phyloP scores from a whole-genome alignment of 1,139 yeast species.

The Candida sojae region DNA sequence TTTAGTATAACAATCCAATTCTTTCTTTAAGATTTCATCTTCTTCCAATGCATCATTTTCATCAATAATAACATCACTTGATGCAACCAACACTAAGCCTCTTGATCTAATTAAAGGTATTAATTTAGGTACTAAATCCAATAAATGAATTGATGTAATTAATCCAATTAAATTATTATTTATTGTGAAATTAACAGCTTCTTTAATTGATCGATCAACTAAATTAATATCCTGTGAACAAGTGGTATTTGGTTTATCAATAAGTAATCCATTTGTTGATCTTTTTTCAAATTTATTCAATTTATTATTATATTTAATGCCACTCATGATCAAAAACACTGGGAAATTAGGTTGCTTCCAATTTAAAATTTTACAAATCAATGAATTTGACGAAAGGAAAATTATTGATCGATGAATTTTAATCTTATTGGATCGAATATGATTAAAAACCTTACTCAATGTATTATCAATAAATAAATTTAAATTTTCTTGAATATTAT shows the following conservation, averaged over 20 bases:
- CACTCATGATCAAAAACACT: conserved; percentile 81
- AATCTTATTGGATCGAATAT: conserved; percentile 57
- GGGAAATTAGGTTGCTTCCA: conserved; percentile 99
- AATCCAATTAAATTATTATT: conserved; percentile 84
- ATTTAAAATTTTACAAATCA: conserved; percentile 86
- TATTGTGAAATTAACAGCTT: conserved; percentile 67
- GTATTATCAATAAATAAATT: conserved; percentile 78
- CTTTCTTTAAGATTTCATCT: conserved; percentile 25
- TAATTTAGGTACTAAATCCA: conserved; percentile 73
- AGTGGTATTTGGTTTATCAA: conserved; percentile 18
- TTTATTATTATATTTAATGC: conserved; percentile 45
- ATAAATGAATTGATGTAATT: conserved; percentile 69
- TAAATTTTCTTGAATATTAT: conserved; percentile 49
- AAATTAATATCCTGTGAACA: conserved; percentile 34
- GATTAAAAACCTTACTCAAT: conserved; percentile 71
- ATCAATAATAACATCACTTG: conserved; percentile 33
- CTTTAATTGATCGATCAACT: conserved; percentile 47
- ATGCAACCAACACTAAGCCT: conserved; percentile 82
- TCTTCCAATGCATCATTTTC: conserved; percentile 29
- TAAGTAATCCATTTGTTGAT: conserved; percentile 43
- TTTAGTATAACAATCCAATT: conserved; percentile 44
- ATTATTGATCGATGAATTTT: conserved; percentile 56
- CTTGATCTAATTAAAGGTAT: conserved; percentile 74
- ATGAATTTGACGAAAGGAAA: conserved; percentile 83
- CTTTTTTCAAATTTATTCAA: conserved; percentile 36